Percentiles rank a stretch among this genome's conserved stretches.
Evolutionary conservation across 805 yeast species (phyloP).

Genomic region (Suhomyces canberraensis): DNA sequence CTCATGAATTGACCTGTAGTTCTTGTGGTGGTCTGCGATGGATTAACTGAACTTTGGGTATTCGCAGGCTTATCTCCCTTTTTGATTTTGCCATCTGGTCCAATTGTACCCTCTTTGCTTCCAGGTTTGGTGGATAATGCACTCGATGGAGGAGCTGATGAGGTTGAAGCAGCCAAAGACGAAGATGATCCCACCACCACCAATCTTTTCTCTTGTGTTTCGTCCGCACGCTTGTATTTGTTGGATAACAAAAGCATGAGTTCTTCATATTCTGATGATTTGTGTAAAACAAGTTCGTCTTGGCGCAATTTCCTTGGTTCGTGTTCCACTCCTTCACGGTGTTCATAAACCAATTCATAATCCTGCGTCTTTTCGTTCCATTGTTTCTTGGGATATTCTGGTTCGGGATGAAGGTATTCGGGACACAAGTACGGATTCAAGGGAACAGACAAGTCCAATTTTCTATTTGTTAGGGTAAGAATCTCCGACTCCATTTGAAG

Average conservation of each 20-base stretch:
- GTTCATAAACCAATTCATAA: slow-evolving; percentile 25
- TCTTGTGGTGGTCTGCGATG: slow-evolving; percentile 20
- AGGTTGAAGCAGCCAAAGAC: slow-evolving; percentile 16
- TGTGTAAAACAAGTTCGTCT: slow-evolving; percentile 51
- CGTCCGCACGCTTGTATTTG: slow-evolving; percentile 38
- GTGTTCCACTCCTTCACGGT: slow-evolving; percentile 30
- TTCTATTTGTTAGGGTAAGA: slow-evolving; percentile 71
- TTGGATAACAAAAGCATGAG: slow-evolving; percentile 59
- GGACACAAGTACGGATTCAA: slow-evolving; percentile 60
- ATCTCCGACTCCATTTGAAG: slow-evolving; percentile 87
- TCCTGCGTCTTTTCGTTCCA: slow-evolving; percentile 36
- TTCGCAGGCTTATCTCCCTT: slow-evolving; percentile 15
- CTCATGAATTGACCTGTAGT: slow-evolving; percentile 73
- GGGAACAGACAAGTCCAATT: slow-evolving; percentile 71
- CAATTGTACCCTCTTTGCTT: slow-evolving; percentile 21
- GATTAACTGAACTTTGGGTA: slow-evolving; percentile 16
- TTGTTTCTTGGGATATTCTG: slow-evolving; percentile 45
- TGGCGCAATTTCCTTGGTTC: slow-evolving; percentile 37
- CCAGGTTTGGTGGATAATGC: slow-evolving; percentile 15
- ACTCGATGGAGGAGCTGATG: slow-evolving; percentile 16
- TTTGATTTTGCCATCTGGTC: slow-evolving; percentile 29
- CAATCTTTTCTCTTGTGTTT: slow-evolving; percentile 34
- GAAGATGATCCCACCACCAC: slow-evolving; percentile 35
- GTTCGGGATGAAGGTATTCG: slow-evolving; percentile 47
- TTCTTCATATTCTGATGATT: slow-evolving; percentile 81